Evolutionary conservation across 2,329 filamentous ascomycete species (phyloP).

Genomic region (Cladosporium sp.): DNA sequence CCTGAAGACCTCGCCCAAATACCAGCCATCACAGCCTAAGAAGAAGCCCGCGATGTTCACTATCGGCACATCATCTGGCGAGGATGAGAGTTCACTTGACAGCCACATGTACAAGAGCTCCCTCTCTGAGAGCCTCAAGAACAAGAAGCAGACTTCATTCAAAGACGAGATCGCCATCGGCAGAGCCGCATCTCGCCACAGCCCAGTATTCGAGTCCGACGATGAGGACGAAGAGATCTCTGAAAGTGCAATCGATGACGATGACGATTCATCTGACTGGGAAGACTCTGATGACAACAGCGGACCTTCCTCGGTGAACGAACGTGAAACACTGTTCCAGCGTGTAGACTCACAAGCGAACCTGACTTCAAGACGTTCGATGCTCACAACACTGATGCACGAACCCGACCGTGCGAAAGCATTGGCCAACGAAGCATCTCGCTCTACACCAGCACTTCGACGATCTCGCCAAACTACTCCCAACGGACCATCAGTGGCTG

Average conservation of each 20-base stretch:
- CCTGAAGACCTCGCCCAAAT: slow-evolving; percentile 48
- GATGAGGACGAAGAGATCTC: slow-evolving; percentile 61
- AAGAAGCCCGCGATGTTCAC: slow-evolving; percentile 71
- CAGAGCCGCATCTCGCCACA: slow-evolving; percentile 47
- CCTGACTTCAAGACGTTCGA: slow-evolving; percentile 77
- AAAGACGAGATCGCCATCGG: slow-evolving; percentile 68
- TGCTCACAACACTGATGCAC: slow-evolving; percentile 85
- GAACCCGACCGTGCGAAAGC: slow-evolving; percentile 69
- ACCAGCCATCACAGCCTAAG: slow-evolving; percentile 28
- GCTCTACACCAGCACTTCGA: slow-evolving; percentile 51
- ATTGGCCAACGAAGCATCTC: slow-evolving; percentile 63
- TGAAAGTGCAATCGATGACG: slow-evolving; percentile 72
- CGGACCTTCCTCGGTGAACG: slow-evolving; percentile 70
- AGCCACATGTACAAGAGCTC: slow-evolving; percentile 56
- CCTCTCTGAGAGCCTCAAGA: slow-evolving; percentile 50
- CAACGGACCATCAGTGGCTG: slow-evolving; percentile 63
- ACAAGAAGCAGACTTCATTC: slow-evolving; percentile 79
- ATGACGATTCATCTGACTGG: slow-evolving; percentile 44
- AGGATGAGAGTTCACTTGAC: slow-evolving; percentile 75
- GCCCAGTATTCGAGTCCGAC: slow-evolving; percentile 58
- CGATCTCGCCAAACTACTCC: slow-evolving; percentile 63
- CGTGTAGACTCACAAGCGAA: slow-evolving; percentile 85
- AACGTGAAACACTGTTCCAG: slow-evolving; percentile 71
- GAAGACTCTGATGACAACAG: slow-evolving; percentile 70
- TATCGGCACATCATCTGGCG: slow-evolving; percentile 74